Conservation (phyloP, 441 rosid genomes). For the Raphanus hybrid region DNA sequence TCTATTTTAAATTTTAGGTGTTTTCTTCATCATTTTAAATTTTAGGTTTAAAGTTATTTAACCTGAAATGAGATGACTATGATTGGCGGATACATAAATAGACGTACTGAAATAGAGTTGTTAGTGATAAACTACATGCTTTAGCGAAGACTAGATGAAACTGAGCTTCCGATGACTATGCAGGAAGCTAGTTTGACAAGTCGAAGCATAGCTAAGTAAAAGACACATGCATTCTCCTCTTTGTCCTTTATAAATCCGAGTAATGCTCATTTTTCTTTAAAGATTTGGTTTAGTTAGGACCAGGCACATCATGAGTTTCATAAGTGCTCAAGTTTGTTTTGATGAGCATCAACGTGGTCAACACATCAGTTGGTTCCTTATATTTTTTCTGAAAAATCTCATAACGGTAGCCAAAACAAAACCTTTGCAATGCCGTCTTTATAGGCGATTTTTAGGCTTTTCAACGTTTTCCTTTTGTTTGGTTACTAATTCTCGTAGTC, state of each 20-base stretch:
- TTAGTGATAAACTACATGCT: neutral
- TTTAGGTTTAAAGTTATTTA: too few relatives aligned
- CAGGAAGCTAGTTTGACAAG: neutral
- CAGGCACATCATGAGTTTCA: neutral
- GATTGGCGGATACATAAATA: too few relatives aligned
- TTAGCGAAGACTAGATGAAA: neutral
- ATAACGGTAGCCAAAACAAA: neutral
- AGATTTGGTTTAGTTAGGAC: neutral
- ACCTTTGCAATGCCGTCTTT: neutral
- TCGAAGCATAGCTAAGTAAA: neutral
- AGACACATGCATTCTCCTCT: neutral
- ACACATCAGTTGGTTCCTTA: neutral
- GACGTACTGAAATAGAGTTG: too few relatives aligned
- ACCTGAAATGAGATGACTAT: too few relatives aligned
- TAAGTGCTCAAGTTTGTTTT: neutral
- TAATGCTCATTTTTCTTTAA: neutral
- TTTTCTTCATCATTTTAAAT: too few relatives aligned
- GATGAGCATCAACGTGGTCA: neutral
- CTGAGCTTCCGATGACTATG: neutral
- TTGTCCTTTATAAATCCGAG: neutral
- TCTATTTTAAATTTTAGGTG: too few relatives aligned
- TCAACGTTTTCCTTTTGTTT: neutral
- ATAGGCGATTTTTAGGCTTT: neutral
- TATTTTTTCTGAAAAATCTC: neutral
- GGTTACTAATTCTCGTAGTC: neutral